Evolutionary conservation across 345 rosid genomes (phyloP), one percentile per base, ranked within the genome.

Genomic region (Murraya paniculata): DNA sequence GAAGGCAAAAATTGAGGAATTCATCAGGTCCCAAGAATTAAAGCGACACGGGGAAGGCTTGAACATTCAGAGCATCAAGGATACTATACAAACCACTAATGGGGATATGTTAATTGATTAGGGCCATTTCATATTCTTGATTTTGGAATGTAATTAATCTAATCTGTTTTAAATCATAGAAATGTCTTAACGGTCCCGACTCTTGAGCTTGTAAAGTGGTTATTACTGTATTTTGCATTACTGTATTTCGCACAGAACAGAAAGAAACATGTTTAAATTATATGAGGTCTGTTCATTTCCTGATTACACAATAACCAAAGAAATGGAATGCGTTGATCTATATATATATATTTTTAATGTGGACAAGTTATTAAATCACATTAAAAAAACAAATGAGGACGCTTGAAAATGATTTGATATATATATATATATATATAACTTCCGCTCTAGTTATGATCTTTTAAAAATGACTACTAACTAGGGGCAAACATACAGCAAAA

Each of bases 61-160:
- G 53, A 81, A 80, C 79, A 28, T 82, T 61, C 90, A 88, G 58
- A 84, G 88, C 82, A 71, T 81, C 75, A 90, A 96, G 85, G 93
- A 79, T 61, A 41, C 92, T 71, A 90, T 93, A 77, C 95, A 92
- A 85, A 89, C 97, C 50, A 81, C 94, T 0, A 81, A 81, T 62
- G 93, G 86, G 55, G 87, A 93, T 64, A 95, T 95, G 97, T 82
- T 95, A 38, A 91, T 96, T 74, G 98, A 91, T 83, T 94, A 91
- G 83, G 81, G 75, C 39, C 14, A 39, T 50, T 3, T 22, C 45
- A 27, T 24, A 36, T 57, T 38, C 7, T 19, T 58, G n/a, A 77
- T 16, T 35, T 61, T 61, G 67, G 41, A 53, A 74, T 68, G 71
- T 68, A 68, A 68, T 13, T 66, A 66, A 33, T 33, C 9, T 36